Evolutionary conservation across 768 basidiomycete genomes (phyloP), one percentile per base, ranked within the genome.

Genomic region (Suillus alpinus): DNA sequence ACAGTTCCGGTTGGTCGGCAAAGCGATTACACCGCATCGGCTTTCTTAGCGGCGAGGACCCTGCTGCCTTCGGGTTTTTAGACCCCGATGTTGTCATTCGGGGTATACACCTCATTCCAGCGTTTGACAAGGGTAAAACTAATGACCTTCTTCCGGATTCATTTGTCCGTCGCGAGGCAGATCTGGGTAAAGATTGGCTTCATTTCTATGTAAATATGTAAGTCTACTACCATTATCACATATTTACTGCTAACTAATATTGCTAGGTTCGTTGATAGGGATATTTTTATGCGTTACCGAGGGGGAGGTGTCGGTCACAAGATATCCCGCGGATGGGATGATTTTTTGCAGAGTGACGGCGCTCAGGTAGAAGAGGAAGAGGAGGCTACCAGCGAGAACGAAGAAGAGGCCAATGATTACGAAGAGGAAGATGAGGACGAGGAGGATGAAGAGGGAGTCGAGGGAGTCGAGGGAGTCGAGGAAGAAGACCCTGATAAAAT

Each of bases 51-150:
- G 26, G 26, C 26, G 26, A 67, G 0, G 71, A 73, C 23, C 41
- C 57, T 0, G n/a, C 9, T 4, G 71, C 77, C 4, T 83, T 82
- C 59, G 76, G 81, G 0, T 84, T 84, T 55, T 23, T 84, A 0
- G 74, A 84, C 63, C 83, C 83, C 0, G 59, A 60, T 0, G 61
- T 67, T 0, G 72, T 84, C 2, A 65, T 84, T 41, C 69, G 76
- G 0, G 76, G 67, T 0, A 67, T 65, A 4, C 81, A 84, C 60
- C 61, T 83, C 3, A 73, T 83, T 12, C 82, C 81, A 0, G 77
- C 68, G 0, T 83, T 80, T 47, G 34, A 41, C 2, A 31, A 59
- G 6, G 72, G 72, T 0, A 34, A 32, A 1, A 69, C 71, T 0
- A 20, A 61, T 1, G 52, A 65, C 4, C 39, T 65, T 3, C 57